These are phyloP conservation scores for Microthyrium microscopicum DNA, from an alignment of 2,329 filamentous ascomycete genomes.

Conservation along the genomic window DNA sequence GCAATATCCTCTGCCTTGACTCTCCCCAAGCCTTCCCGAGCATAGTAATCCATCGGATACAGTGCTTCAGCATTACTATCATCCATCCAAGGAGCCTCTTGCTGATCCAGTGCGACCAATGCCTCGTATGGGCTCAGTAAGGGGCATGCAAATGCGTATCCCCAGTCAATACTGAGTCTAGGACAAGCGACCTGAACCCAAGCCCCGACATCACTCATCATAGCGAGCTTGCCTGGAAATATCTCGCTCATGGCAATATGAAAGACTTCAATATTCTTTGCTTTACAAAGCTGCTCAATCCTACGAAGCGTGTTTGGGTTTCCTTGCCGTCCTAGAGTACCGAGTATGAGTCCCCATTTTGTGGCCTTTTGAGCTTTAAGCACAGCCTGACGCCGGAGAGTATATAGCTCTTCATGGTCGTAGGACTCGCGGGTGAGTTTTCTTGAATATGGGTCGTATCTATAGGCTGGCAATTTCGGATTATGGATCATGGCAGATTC, in stretches of 20 bases:
- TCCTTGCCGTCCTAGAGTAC: constrained; percentile 80
- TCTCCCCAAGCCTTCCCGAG: constrained; percentile 73
- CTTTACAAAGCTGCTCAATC: constrained; percentile 61
- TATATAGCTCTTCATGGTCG: constrained; percentile 80
- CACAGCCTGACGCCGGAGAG: constrained; percentile 63
- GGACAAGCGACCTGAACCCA: constrained; percentile 98
- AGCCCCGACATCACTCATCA: constrained; percentile 74
- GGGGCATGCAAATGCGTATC: constrained; percentile 82
- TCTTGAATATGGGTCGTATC: constrained; percentile 91
- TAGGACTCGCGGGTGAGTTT: constrained; percentile 85
- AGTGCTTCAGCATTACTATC: constrained; percentile 32
- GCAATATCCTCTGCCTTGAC: constrained; percentile 34
- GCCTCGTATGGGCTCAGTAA: constrained; percentile 91
- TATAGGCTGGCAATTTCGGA: constrained; percentile 73
- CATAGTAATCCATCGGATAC: constrained; percentile 99
- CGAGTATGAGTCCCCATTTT: constrained; percentile 92
- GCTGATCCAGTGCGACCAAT: constrained; percentile 67
- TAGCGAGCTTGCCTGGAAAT: constrained; percentile 83
- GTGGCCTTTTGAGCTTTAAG: constrained; percentile 54
- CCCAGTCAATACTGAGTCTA: constrained; percentile 96
- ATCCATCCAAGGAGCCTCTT: constrained; percentile 53
- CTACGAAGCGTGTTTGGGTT: constrained; percentile 84
- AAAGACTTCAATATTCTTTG: constrained; percentile 61
- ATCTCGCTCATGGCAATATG: constrained; percentile 87
- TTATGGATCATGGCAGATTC: constrained; percentile 99